These are phyloP conservation scores for Boletus pseudo-olivaceus DNA, from an alignment of 768 basidiomycete species.

Conservation along the genomic window DNA sequence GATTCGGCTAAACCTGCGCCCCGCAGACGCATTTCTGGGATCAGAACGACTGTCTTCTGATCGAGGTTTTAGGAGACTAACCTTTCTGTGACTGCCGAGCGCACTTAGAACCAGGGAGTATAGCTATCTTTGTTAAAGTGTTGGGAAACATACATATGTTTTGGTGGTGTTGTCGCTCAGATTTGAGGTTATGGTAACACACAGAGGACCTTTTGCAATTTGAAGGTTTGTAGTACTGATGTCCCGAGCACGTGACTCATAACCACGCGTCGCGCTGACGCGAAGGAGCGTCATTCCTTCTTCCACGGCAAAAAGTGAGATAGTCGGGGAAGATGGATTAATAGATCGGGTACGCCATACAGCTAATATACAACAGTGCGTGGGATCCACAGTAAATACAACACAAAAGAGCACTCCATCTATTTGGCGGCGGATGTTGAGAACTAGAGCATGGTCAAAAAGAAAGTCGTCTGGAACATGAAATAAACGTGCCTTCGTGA, in stretches of 20 bases:
- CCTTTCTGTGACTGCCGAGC: too few species aligned
- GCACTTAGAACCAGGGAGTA: too few species aligned
- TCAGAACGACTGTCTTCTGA: too few species aligned
- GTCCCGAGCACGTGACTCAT: background rate
- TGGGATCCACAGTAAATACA: slow-evolving; percentile 14
- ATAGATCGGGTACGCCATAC: slow-evolving; percentile 28
- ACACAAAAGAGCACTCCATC: slow-evolving; percentile 9
- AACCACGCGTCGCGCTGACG: background rate
- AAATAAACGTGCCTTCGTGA: slow-evolving; percentile 47
- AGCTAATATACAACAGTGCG: slow-evolving; percentile 33
- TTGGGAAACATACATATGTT: too few species aligned
- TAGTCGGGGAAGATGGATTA: slow-evolving; percentile 19
- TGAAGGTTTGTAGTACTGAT: too few species aligned
- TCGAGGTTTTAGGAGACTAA: too few species aligned
- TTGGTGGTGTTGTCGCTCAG: too few species aligned
- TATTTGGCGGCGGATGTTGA: slow-evolving; percentile 46
- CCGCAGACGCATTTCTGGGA: too few species aligned
- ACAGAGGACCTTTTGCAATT: too few species aligned
- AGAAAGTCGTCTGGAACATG: background rate
- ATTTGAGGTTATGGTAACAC: too few species aligned
- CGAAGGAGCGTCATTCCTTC: background rate
- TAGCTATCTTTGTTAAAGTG: too few species aligned
- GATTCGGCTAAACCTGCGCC: too few species aligned
- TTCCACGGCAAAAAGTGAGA: background rate
- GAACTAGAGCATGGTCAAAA: slow-evolving; percentile 30